Percentiles rank a stretch among this genome's conserved stretches.
Conservation (phyloP, 768 basidiomycete species). For the Amanita pallidorosea region DNA sequence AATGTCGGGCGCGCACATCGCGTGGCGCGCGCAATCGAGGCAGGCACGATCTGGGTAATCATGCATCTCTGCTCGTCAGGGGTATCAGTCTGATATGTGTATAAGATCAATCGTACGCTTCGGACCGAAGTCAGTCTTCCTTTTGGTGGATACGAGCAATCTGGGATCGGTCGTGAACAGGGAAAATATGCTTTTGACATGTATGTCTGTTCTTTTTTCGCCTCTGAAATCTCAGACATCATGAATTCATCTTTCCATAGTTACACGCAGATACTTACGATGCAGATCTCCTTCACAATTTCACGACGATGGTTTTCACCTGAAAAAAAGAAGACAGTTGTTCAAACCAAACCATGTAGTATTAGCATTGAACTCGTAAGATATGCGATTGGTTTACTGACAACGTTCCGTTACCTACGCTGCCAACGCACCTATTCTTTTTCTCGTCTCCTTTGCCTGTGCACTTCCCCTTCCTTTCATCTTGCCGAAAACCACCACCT, state of each 20-base stretch:
- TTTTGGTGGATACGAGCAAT: conserved; percentile 14
- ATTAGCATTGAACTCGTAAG: no score
- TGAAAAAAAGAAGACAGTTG: no score
- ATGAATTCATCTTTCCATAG: no score
- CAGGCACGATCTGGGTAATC: conserved; percentile 51
- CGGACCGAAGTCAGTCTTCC: conserved; percentile 10
- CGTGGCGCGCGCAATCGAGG: conserved; percentile 47
- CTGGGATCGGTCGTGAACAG: conserved; percentile 16
- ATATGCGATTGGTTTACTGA: background rate
- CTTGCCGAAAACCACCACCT: conserved; percentile 72
- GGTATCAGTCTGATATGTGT: background rate
- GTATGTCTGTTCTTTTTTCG: conserved; percentile 6
- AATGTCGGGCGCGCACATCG: conserved; percentile 31
- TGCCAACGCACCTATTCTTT: conserved; percentile 22
- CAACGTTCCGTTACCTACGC: background rate
- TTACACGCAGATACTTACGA: no score
- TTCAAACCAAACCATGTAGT: background rate
- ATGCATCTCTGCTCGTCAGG: background rate
- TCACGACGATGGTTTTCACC: no score
- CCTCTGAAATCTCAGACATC: no score
- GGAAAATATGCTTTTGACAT: conserved; percentile 18
- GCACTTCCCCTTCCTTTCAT: conserved; percentile 51
- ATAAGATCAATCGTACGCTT: conserved; percentile 14
- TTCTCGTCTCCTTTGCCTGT: conserved; percentile 38
- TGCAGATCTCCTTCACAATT: no score